A percentile compares a stretch with the other conserved stretches of the same genome.
Evolutionary conservation across 495 filamentous ascomycete species (phyloP).

Genomic region (Bombardia bombarda): DNA sequence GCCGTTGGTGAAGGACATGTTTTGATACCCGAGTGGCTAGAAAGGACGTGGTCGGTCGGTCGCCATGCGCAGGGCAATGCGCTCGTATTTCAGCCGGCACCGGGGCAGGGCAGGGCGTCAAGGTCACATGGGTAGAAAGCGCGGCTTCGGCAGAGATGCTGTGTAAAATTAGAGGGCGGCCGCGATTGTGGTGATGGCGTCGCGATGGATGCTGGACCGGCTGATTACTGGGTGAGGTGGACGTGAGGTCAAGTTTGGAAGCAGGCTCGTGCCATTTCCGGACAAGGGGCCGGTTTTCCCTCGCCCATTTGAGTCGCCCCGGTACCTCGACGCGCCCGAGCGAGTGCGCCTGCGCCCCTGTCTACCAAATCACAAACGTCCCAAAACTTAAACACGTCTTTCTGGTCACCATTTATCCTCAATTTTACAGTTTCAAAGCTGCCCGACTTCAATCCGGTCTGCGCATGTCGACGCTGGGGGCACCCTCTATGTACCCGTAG

Average conservation of each 20-base stretch:
- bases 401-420: too few species aligned
- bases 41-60: constrained; percentile 23
- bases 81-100: constrained; percentile 36
- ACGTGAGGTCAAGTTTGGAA: constrained; percentile 41
- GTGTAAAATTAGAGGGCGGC: constrained; percentile 17
- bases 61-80: constrained; percentile 42
- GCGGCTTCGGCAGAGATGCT: constrained; percentile 36
- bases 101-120: constrained; percentile 27
- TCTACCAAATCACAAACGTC: too few species aligned
- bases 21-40: constrained; percentile 26
- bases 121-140: constrained; percentile 31
- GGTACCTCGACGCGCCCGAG: not conserved
- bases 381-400: too few species aligned
- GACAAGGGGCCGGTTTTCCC: constrained; percentile 21
- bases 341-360: too few species aligned
- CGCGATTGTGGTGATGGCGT: constrained; percentile 28
- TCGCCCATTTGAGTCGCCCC: not conserved
- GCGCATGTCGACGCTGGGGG: too few species aligned
- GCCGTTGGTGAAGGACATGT: constrained; percentile 46
- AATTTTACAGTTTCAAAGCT: too few species aligned
- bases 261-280: constrained; percentile 26
- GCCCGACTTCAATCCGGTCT: too few species aligned
- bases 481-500: too few species aligned
- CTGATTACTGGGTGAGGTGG: constrained; percentile 31
- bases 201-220: constrained; percentile 32